Conservation (phyloP, 495 filamentous ascomycete genomes). For the Tuber aestivum region DNA sequence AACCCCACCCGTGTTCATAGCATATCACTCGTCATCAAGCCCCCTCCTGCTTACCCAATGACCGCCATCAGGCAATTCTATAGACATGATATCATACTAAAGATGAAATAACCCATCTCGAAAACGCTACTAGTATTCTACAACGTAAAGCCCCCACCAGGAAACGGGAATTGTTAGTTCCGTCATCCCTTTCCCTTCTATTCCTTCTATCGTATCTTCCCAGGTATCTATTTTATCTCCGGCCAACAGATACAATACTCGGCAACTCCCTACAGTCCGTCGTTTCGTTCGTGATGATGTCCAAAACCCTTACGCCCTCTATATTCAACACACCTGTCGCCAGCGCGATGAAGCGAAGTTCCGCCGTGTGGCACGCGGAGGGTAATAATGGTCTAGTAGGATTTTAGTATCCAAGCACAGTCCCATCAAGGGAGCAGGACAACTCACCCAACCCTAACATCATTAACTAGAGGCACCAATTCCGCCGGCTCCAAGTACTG, state of each 20-base stretch:
- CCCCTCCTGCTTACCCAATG: not conserved
- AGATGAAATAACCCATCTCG: not conserved
- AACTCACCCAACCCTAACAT: conserved; percentile 71
- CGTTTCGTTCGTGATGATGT: conserved; percentile 67
- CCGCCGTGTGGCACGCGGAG: conserved; percentile 70
- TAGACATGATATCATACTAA: conserved; percentile 4
- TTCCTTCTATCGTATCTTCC: not conserved
- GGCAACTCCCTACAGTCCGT: conserved; percentile 42
- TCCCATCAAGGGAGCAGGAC: conserved; percentile 14
- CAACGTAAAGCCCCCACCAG: not conserved
- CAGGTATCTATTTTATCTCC: conserved; percentile 18
- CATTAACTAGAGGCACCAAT: conserved; percentile 73
- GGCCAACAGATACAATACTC: conserved; percentile 41
- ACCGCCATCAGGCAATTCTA: not conserved
- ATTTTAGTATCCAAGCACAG: conserved; percentile 12
- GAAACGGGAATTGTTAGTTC: not conserved
- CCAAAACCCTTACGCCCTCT: conserved; percentile 75
- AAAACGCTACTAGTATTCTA: not conserved
- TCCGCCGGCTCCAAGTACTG: conserved; percentile 66
- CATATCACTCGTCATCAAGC: not conserved
- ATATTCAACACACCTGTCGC: conserved; percentile 66
- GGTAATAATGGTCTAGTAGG: conserved; percentile 59
- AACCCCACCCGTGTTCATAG: not conserved
- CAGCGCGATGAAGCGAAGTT: conserved; percentile 74
- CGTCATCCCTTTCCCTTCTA: not conserved